Percentiles rank a stretch among this genome's conserved stretches.
Conservation (phyloP, 805 yeast species). For the Wickerhamiella alocasiicola region DNA sequence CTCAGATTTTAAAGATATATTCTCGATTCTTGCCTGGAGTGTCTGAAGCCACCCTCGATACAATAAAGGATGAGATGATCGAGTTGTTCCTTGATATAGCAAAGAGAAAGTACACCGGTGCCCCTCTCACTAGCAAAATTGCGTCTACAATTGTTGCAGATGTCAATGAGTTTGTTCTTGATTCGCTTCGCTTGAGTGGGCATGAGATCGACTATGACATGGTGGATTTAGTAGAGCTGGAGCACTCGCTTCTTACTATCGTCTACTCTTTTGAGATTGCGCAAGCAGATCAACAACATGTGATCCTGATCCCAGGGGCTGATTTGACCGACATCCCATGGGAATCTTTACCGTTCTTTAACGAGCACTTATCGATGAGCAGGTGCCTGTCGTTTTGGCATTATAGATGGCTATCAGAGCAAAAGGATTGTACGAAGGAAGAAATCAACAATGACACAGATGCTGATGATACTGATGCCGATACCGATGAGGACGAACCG, state of each 20-base stretch:
- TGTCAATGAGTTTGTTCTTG: conserved; percentile 48
- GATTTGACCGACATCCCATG: conserved; percentile 68
- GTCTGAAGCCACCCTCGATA: not conserved
- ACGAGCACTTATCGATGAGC: conserved; percentile 9
- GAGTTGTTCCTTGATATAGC: conserved; percentile 38
- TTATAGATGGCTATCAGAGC: conserved; percentile 31
- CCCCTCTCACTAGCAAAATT: conserved; percentile 27
- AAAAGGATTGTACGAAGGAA: not conserved
- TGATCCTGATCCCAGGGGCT: conserved; percentile 58
- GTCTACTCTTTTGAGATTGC: conserved; percentile 1
- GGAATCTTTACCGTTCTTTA: conserved; percentile 52
- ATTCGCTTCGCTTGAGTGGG: conserved; percentile 49
- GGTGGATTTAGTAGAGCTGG: conserved; percentile 44
- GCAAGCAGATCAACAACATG: conserved; percentile 32
- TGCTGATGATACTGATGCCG: not conserved
- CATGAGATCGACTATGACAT: conserved; percentile 54
- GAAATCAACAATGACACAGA: not conserved
- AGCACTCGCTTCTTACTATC: conserved; percentile 39
- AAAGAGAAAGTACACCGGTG: conserved; percentile 14
- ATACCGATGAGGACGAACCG: not conserved
- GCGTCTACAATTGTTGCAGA: conserved; percentile 43
- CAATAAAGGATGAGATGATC: conserved; percentile 29
- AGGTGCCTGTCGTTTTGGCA: conserved; percentile 33
- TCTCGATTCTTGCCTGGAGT: not conserved
- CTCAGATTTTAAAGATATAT: not conserved